Evolutionary conservation across 257 asterid genomes (phyloP).

Genomic region (Osmanthus fragrans): DNA sequence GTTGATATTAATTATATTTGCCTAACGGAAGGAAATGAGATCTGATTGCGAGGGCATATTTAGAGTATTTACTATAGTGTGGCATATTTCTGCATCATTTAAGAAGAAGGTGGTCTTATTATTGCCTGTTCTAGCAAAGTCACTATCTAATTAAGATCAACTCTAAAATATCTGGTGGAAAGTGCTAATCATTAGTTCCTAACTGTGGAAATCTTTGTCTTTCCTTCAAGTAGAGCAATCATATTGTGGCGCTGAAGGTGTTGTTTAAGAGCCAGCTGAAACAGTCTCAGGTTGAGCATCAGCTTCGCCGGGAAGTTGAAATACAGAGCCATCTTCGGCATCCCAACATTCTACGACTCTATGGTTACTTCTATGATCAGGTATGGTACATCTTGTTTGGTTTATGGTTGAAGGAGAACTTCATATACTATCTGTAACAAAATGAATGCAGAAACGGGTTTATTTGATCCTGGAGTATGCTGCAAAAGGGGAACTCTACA

Average conservation of each 20-base stretch:
- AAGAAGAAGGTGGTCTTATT: background rate
- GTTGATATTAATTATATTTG: background rate
- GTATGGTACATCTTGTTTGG: constrained; percentile 26
- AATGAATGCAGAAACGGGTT: constrained; percentile 58
- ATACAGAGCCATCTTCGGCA: constrained; percentile 80
- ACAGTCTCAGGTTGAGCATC: constrained; percentile 86
- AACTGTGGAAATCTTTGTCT: background rate
- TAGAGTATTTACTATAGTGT: background rate
- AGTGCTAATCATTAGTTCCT: background rate
- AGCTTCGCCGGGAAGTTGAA: constrained; percentile 82
- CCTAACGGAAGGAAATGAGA: constrained; percentile 1
- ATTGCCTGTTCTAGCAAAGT: background rate
- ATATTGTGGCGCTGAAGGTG: constrained; percentile 77
- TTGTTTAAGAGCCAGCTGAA: constrained; percentile 75
- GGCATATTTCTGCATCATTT: background rate
- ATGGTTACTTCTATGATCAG: constrained; percentile 78
- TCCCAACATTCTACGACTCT: constrained; percentile 66
- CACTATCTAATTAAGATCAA: background rate
- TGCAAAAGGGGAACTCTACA: constrained; percentile 94
- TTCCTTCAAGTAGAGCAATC: constrained; percentile 62
- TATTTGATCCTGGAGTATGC: constrained; percentile 81
- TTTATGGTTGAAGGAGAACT: background rate
- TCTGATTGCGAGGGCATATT: background rate
- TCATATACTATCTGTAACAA: background rate
- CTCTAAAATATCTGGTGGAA: background rate